Evolutionary conservation across 257 asterid genomes (phyloP).

Genomic region (Avicennia marina): DNA sequence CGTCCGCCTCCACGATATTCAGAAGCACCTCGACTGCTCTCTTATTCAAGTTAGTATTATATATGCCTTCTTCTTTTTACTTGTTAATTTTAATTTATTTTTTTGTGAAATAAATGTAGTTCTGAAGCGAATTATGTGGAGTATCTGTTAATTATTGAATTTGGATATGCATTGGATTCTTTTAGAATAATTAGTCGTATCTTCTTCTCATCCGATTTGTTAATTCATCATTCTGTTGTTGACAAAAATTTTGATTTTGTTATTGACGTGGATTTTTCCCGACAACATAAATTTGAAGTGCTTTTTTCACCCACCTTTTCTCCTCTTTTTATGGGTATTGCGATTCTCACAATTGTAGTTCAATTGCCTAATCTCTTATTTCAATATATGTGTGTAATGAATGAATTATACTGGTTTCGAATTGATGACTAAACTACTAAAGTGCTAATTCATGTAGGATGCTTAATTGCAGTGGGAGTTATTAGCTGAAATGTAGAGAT

Average conservation of each 20-base stretch:
- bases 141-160: constrained; percentile 8
- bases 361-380: neutral
- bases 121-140: constrained; percentile 2
- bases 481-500: neutral
- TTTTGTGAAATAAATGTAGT: neutral
- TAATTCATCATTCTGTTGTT: constrained; percentile 14
- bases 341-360: neutral
- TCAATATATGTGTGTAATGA: neutral
- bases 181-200: constrained; percentile 3
- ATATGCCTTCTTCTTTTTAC: neutral
- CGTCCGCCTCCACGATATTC: constrained; percentile 64
- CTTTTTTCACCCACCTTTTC: neutral
- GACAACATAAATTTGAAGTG: neutral
- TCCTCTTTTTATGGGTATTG: neutral
- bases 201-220: constrained; percentile 14
- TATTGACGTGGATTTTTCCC: neutral
- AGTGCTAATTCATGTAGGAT: neutral
- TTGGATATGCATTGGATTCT: constrained; percentile 20
- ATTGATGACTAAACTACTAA: neutral
- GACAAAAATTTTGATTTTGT: neutral
- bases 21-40: constrained; percentile 60
- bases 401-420: neutral
- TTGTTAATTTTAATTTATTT: neutral
- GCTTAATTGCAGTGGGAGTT: neutral
- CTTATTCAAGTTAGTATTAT: constrained; percentile 45